A percentile compares a stretch with the other conserved stretches of the same genome.
These are phyloP conservation scores for Apophysomyces ossiformis DNA, from an alignment of 371 early-diverging fungal genomes.

Conservation along the genomic window DNA sequence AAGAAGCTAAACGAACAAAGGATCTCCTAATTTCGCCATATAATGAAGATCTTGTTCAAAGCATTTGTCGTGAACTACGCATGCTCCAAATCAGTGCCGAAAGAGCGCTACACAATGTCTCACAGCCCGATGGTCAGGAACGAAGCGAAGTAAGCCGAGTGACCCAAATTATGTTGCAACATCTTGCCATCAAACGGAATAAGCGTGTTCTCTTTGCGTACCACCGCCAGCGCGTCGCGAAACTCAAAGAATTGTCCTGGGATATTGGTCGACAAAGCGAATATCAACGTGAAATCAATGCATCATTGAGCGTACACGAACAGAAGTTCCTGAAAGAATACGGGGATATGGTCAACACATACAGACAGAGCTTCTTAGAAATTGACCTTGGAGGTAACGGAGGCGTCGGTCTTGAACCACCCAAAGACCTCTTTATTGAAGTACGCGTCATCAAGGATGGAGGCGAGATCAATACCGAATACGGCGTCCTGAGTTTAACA, in stretches of 20 bases:
- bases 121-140: slow-evolving; percentile 1
- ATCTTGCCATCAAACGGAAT: slow-evolving; percentile 70
- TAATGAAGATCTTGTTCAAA: slow-evolving; percentile 83
- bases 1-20: slow-evolving; percentile 80
- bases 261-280: slow-evolving; percentile 57
- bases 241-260: slow-evolving; percentile 80
- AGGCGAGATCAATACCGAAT: slow-evolving; percentile 88
- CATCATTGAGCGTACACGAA: slow-evolving; percentile 68
- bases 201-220: slow-evolving; percentile 92
- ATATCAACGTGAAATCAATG: slow-evolving; percentile 45
- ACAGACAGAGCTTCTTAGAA: slow-evolving; percentile 69
- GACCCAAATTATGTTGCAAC: slow-evolving; percentile 55
- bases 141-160: slow-evolving; percentile 31
- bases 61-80: slow-evolving; percentile 77
- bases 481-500: slow-evolving; percentile 72
- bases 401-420: slow-evolving; percentile 77
- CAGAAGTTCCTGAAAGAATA: slow-evolving; percentile 68
- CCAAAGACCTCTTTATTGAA: slow-evolving; percentile 86
- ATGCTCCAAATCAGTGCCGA: slow-evolving; percentile 54
- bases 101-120: slow-evolving; percentile 21
- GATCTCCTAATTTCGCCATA: slow-evolving; percentile 77
- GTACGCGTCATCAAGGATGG: slow-evolving; percentile 87
- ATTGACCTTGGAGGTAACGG: slow-evolving; percentile 79
- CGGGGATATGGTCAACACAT: slow-evolving; percentile 61
- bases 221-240: slow-evolving; percentile 74